These are phyloP conservation scores for Zoysia pacifica DNA, from an alignment of 176 grass and related monocot genomes.

Conservation along the genomic window DNA sequence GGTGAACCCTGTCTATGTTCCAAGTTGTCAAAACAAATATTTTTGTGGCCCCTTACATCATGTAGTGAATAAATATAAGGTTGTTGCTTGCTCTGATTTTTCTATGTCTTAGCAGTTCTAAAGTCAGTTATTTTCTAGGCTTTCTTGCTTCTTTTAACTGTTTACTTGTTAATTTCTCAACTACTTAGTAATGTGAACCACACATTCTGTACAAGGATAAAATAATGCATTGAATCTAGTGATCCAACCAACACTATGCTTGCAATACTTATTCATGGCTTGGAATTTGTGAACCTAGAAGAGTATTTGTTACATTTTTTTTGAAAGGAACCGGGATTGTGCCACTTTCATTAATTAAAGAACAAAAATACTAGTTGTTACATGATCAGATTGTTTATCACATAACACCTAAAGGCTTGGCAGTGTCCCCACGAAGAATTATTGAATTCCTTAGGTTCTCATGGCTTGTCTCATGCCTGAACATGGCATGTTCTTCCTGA, in stretches of 20 bases:
- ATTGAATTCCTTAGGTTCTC: conserved; percentile 42
- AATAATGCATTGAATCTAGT: conserved; percentile 3
- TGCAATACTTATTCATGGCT: conserved; percentile 7
- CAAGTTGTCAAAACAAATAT: conserved; percentile 1
- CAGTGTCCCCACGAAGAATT: conserved; percentile 45
- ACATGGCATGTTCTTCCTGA: conserved; percentile 51
- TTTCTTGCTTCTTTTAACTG: conserved; percentile 6
- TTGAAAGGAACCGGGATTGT: no score
- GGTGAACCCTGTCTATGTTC: not conserved
- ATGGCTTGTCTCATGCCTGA: conserved; percentile 47
- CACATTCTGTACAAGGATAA: not conserved
- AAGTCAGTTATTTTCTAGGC: not conserved
- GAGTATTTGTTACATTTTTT: no score
- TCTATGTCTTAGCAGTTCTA: not conserved
- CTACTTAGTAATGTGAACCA: not conserved
- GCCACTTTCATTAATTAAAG: no score
- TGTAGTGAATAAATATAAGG: not conserved
- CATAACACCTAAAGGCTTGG: conserved; percentile 47
- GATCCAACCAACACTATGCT: conserved; percentile 8
- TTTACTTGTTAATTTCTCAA: not conserved
- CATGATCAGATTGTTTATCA: conserved; percentile 34
- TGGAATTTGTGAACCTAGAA: not conserved
- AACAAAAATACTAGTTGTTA: not conserved
- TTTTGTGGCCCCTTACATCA: not conserved
- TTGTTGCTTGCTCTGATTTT: conserved; percentile 13